Conservation (phyloP, 75 land plant genomes). For the Selaginella tamariscina region DNA sequence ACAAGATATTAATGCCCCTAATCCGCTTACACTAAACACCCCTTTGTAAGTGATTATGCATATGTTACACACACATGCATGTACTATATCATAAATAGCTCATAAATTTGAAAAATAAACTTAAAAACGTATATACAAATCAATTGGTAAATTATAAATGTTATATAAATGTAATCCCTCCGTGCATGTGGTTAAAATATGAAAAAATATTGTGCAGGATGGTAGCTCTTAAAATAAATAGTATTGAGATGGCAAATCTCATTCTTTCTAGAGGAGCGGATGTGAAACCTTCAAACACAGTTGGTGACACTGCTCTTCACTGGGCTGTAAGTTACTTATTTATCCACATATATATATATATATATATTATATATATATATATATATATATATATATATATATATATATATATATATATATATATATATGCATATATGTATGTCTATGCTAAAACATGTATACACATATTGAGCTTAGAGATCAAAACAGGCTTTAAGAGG, state of each 20-base stretch:
- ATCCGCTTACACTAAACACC: conserved; percentile 26
- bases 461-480: too few species aligned
- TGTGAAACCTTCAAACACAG: conserved; percentile 13
- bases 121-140: too few species aligned
- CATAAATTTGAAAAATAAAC: too few species aligned
- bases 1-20: conserved; percentile 21
- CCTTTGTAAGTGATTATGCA: conserved; percentile 17
- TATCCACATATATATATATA: too few species aligned
- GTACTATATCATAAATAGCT: too few species aligned
- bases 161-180: too few species aligned
- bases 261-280: conserved; percentile 19
- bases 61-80: background rate
- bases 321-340: conserved; percentile 34
- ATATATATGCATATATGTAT: too few species aligned
- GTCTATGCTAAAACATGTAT: too few species aligned
- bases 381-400: too few species aligned
- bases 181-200: background rate
- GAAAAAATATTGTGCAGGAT: conserved; percentile 7
- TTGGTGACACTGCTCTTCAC: conserved; percentile 34
- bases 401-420: too few species aligned
- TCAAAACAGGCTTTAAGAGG: conserved; percentile 19
- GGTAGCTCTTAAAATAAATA: conserved; percentile 19
- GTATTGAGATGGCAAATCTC: conserved; percentile 15
- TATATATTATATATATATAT: too few species aligned
- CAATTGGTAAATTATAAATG: too few species aligned